Conservation (phyloP, 331 rosid species). For the Erythrophleum ivorense region DNA sequence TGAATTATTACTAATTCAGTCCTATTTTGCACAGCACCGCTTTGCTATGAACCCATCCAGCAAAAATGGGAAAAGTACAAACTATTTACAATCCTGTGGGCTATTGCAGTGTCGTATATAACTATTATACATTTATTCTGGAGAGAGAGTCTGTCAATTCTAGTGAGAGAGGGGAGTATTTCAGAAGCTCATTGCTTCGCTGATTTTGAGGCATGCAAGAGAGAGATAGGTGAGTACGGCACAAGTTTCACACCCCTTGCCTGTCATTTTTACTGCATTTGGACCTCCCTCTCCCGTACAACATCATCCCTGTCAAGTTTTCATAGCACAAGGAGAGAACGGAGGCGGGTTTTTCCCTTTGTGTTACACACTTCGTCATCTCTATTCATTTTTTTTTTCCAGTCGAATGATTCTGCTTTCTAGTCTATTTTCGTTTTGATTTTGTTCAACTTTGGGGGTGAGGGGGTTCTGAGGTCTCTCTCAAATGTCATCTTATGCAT, state of each 20-base stretch:
- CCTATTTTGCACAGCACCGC: constrained; percentile 11
- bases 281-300: constrained; percentile 37
- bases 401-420: constrained; percentile 10
- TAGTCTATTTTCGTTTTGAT: constrained; percentile 27
- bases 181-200: constrained; percentile 94
- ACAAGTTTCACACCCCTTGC: constrained; percentile 56
- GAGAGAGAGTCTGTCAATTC: constrained; percentile 23
- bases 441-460: neutral
- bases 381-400: neutral
- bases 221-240: constrained; percentile 54
- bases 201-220: constrained; percentile 89
- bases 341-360: constrained; percentile 52
- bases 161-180: constrained; percentile 48
- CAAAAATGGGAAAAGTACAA: constrained; percentile 48
- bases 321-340: constrained; percentile 42
- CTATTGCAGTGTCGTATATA: constrained; percentile 33
- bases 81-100: constrained; percentile 42
- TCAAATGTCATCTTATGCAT: constrained; percentile 32
- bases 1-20: neutral
- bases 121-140: constrained; percentile 38
- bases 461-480: constrained; percentile 7
- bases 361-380: constrained; percentile 6
- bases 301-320: constrained; percentile 48
- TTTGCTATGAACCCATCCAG: constrained; percentile 40
- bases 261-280: constrained; percentile 55